Base-by-base conservation (phyloP, 805 yeast genomes). In the Myxozyma nipponensis region DNA sequence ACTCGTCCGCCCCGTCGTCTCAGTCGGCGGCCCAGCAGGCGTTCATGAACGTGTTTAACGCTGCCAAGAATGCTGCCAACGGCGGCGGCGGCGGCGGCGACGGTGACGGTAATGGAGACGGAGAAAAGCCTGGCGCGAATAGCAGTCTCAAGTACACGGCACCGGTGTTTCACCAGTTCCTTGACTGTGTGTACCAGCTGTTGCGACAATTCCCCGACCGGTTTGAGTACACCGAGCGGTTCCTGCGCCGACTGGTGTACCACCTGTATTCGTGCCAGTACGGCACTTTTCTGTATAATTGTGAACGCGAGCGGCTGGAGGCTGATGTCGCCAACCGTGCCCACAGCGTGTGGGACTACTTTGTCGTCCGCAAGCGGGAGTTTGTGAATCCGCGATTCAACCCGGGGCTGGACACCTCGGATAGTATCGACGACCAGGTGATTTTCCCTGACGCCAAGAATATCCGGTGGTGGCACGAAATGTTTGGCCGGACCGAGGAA, bases 241-340 rank as follows among this genome's bases (percentile, higher is more conserved):
- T 93, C 61, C 66, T 93, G 56, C 77, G 96, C 58, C 71, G 98
- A 44, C 71, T 93, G 49, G 75, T 88, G 19, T 93, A 93, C 64
- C 98, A 93, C 66, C 70, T 85, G 43, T 87, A 89, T 63, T 86
- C 97, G 0, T 89, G 98, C 61, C 98, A 93, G 66, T 93, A 89
- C 67, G 98, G 98, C 2, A 82, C 95, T 1, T 93, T 93, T 61
- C 66, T 93, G 46, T 81, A 78, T 58, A 84, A 93, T 62, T 76
- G 77, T 40, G 96, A 93, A 63, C 66, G 68, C 44, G 95, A 87
- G 52, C 69, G 81, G 47, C 61, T 69, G 5, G 69, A 68, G n/a
- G 67, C 72, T 24, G 65, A 73, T 9, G 66, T 79, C 1, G 64
- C 61, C 5, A 59, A 67, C 2, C 70, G 74, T 10, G 85, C 96